A percentile compares a stretch with the other conserved stretches of the same genome.
Evolutionary conservation across 1,139 yeast genomes (phyloP).

Genomic region (Arxiozyma slooffiae): DNA sequence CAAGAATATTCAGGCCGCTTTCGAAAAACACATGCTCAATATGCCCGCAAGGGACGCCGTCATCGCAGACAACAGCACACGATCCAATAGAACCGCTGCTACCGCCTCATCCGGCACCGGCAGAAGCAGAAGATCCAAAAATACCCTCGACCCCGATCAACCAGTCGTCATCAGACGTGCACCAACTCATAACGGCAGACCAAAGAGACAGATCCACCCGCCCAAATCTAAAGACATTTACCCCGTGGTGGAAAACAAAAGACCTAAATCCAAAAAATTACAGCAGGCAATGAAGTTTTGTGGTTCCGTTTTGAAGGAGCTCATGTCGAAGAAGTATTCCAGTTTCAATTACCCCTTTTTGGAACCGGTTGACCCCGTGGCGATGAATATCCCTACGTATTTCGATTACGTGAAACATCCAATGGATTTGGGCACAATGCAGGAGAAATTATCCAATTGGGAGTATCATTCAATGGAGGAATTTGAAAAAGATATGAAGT

Average conservation of each 20-base stretch:
- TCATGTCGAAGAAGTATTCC: no score
- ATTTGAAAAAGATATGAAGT: slow-evolving; percentile 70
- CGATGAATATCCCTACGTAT: slow-evolving; percentile 85
- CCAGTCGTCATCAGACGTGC: slow-evolving; percentile 48
- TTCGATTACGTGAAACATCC: slow-evolving; percentile 78
- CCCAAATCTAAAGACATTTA: no score
- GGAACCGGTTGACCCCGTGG: slow-evolving; percentile 95
- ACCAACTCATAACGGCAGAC: slow-evolving; percentile 53
- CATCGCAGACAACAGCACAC: slow-evolving; percentile 11
- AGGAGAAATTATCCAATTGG: slow-evolving; percentile 69
- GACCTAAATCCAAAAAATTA: slow-evolving; percentile 79
- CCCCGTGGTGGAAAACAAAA: no score
- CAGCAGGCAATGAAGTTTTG: slow-evolving; percentile 79
- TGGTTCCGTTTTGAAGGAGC: no score
- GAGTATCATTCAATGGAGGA: no score
- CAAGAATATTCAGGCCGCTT: slow-evolving; percentile 76
- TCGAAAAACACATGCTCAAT: slow-evolving; percentile 85
- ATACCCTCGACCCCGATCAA: slow-evolving; percentile 25
- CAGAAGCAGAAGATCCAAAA: no score
- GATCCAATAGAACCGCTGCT: background rate
- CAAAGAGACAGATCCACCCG: slow-evolving; percentile 93
- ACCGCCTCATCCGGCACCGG: no score
- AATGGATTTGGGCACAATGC: slow-evolving; percentile 88
- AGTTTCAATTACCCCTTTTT: no score
- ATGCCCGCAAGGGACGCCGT: slow-evolving; percentile 75